These are phyloP conservation scores for Sphagnum magellanicum DNA, from an alignment of 228 moss, liverwort and hornwort genomes.

Conservation along the genomic window DNA sequence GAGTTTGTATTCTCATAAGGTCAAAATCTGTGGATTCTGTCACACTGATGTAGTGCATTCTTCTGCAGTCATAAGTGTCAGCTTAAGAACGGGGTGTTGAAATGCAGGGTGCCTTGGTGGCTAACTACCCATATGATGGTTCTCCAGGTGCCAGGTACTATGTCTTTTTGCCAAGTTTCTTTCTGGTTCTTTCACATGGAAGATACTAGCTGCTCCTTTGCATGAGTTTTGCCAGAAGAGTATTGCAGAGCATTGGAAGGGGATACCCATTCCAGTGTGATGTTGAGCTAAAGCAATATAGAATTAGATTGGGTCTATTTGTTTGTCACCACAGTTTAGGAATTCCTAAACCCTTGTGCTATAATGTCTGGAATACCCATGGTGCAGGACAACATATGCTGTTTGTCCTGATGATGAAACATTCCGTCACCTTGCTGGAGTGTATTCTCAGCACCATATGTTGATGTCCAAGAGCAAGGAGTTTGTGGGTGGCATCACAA, in stretches of 20 bases:
- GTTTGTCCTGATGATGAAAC: slow-evolving; percentile 73
- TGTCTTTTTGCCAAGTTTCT: background rate
- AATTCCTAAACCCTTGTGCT: no score
- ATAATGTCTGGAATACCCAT: background rate
- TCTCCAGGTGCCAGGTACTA: slow-evolving; percentile 65
- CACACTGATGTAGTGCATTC: no score
- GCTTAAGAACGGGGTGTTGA: background rate
- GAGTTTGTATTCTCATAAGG: no score
- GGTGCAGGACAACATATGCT: slow-evolving; percentile 65
- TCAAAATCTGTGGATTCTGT: no score
- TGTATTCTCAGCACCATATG: slow-evolving; percentile 64
- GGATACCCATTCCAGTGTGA: background rate
- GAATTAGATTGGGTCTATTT: no score
- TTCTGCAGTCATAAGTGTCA: no score
- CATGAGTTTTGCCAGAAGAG: background rate
- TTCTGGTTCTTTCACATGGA: no score
- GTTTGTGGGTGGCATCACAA: slow-evolving; percentile 72
- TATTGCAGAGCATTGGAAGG: background rate
- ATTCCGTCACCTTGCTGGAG: slow-evolving; percentile 64
- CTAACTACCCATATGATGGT: slow-evolving; percentile 89
- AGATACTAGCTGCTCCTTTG: no score
- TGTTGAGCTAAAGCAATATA: no score
- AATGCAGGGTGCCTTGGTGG: slow-evolving; percentile 81
- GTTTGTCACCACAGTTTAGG: no score
- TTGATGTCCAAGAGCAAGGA: slow-evolving; percentile 62